Base-by-base conservation (phyloP, 1,284 basidiomycete species). In the Chiua sp. region DNA sequence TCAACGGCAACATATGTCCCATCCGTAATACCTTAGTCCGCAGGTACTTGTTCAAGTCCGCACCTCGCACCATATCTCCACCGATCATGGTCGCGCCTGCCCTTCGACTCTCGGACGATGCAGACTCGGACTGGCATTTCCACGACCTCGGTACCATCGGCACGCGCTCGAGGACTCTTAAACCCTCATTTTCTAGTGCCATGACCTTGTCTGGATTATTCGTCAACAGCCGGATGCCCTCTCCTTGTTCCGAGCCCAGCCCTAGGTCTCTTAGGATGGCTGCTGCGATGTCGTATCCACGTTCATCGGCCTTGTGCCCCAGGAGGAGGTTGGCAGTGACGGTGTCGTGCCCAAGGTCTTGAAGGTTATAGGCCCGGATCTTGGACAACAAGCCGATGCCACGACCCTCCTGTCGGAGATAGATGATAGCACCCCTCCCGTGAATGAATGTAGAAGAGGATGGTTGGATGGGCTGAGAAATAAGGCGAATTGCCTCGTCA, bases 121-220 rank as follows among this genome's bases (percentile, higher is more conserved):
- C 57, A 42, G 68, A 68, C 48, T 62, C 70, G 53, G 68, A 61
- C 53, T 62, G 61, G 59, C 65, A 62, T 69, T 69, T 62, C 98
- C 98, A 99, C 66, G 92, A 92, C 57, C 96, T 82, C 11, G 97
- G 97, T 5, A 98, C 88, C 97, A 99, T 99, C 42, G 92, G 84
- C 16, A 98, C 93, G 13, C 96, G 85, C 77, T 98, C 95, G 7
- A 82, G 80, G 35, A 99, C 87, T 30, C 75, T 79, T 57, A 99
- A 82, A 0, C 94, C 93, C 75, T 98, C 96, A 65, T 82, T 83
- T 73, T 92, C 85, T 63, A 99, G 78, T 51, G 96, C 94, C 66
- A 88, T 84, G 59, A 99, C 92, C 78, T 99, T 99, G 76, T 97
- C 96, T 18, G 98, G 97, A 76, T 99, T 99, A 78, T 99, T 99